Evolutionary conservation across 805 yeast genomes (phyloP), one percentile per base, ranked within the genome.

Genomic region (Teunomyces cretensis): DNA sequence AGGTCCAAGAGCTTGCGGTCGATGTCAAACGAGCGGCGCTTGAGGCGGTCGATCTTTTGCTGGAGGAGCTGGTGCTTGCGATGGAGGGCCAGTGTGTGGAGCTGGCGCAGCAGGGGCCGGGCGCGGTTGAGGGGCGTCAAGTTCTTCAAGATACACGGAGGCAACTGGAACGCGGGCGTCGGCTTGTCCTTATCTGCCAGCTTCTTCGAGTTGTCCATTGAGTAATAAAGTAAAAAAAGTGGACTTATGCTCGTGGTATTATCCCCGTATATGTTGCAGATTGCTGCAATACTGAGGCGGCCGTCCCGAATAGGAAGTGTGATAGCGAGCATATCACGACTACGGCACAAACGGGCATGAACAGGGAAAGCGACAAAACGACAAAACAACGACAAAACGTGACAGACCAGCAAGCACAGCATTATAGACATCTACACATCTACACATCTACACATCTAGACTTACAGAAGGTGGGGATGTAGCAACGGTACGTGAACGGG

Each of bases 91-190:
- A 5, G 30, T 12, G 4, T 26, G 9, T 26, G 9, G 12, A 11
- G 28, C 28, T 5, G 28, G 28, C 3, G 28, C 12, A 19, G 22
- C 12, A 33, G 37, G 24, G 16, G 32, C 22, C 15, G 41, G 15
- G 17, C 33, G 28, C 9, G 27, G 6, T 35, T 37, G 17, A 45
- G 33, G 22, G 50, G 44, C 9, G 52, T 43, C 27, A 45, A 27
- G 30, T 46, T 45, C 30, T 37, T 44, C 33, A 43, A 47, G 17
- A 48, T 43, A 26, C 33, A 43, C 24, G 28, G 39, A 13, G 52
- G 49, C 6, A 46, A 35, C 41, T 44, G 40, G 37, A 46, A 26
- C 8, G 28, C 3, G 28, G 12, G 12, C 12, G 12, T 26, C 12
- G 4, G 12, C 9, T 8, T 26, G 9, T 26, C 28, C 8, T 26